Conservation (phyloP, 1,284 basidiomycete genomes). For the Clitocybe nebularis region DNA sequence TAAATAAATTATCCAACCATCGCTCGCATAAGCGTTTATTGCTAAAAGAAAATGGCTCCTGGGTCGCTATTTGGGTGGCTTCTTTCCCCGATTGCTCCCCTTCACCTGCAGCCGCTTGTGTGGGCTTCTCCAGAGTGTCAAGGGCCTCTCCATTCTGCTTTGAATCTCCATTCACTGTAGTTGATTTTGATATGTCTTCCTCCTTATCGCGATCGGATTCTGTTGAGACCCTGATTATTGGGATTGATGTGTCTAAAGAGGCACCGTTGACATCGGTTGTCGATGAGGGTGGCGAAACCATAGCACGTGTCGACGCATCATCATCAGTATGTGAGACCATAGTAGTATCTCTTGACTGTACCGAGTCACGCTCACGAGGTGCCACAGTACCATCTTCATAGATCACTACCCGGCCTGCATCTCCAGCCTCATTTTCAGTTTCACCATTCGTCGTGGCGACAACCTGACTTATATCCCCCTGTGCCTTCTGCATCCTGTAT, state of each 20-base stretch:
- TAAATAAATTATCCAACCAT: conserved; percentile 98
- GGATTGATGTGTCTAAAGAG: conserved; percentile 42
- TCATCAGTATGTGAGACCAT: conserved; percentile 51
- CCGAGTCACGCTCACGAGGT: conserved; percentile 17
- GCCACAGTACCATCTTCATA: conserved; percentile 53
- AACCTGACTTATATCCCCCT: conserved; percentile 47
- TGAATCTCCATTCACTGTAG: conserved; percentile 19
- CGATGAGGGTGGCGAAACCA: conserved; percentile 34
- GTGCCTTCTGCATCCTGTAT: conserved; percentile 85
- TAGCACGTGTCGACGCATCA: conserved; percentile 68
- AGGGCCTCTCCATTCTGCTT: conserved; percentile 31
- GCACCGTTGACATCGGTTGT: conserved; percentile 16
- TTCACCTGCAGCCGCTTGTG: conserved; percentile 52
- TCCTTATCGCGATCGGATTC: conserved; percentile 62
- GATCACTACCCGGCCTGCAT: conserved; percentile 35
- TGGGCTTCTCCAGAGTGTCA: conserved; percentile 55
- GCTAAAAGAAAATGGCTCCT: conserved; percentile 84
- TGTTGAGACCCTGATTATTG: conserved; percentile 86
- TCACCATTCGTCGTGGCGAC: conserved; percentile 19
- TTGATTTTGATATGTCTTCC: conserved; percentile 12
- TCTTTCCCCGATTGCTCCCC: conserved; percentile 36
- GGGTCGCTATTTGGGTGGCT: conserved; percentile 26
- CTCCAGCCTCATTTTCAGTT: conserved; percentile 21
- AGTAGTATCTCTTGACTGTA: conserved; percentile 22
- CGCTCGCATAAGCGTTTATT: conserved; percentile 97